These are phyloP conservation scores for Acanthamoeba healyi DNA, from an alignment of 208 protist genomes.

Conservation along the genomic window DNA sequence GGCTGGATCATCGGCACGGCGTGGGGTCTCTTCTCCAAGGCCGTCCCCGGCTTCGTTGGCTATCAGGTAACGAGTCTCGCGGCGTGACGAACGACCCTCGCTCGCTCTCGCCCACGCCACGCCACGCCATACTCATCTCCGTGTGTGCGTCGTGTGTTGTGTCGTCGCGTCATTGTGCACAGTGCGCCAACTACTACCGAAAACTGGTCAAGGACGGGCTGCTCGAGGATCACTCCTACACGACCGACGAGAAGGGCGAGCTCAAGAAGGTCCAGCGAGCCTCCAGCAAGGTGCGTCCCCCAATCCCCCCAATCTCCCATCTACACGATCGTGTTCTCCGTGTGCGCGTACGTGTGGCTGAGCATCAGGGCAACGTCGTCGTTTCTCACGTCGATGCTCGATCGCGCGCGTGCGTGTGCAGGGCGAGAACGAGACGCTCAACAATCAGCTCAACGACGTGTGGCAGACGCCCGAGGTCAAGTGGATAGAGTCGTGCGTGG, in stretches of 20 bases:
- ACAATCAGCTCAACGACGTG: slow-evolving; percentile 52
- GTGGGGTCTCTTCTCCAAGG: slow-evolving; percentile 69
- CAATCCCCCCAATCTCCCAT: not conserved
- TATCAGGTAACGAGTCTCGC: not conserved
- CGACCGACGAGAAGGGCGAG: slow-evolving; percentile 48
- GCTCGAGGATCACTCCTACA: slow-evolving; percentile 16
- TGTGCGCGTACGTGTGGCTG: not conserved
- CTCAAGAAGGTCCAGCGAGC: slow-evolving; percentile 52
- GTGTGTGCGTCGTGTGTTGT: not conserved
- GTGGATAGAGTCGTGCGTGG: slow-evolving; percentile 23
- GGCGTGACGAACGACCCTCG: too few relatives aligned
- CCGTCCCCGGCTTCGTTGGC: not conserved
- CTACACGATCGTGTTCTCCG: not conserved
- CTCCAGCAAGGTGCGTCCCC: not conserved
- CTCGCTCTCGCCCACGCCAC: not conserved
- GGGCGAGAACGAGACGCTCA: slow-evolving; percentile 55
- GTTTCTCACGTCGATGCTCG: too few relatives aligned
- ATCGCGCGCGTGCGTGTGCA: not conserved
- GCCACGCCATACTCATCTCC: not conserved
- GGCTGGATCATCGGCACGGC: slow-evolving; percentile 51
- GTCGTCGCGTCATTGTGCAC: too few relatives aligned
- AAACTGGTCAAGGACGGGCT: slow-evolving; percentile 53
- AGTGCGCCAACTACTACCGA: slow-evolving; percentile 72
- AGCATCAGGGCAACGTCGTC: too few relatives aligned
- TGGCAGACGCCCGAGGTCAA: slow-evolving; percentile 59